These are phyloP conservation scores for Ceratocystis harringtonii DNA, from an alignment of 2,329 filamentous ascomycete species.

Conservation along the genomic window DNA sequence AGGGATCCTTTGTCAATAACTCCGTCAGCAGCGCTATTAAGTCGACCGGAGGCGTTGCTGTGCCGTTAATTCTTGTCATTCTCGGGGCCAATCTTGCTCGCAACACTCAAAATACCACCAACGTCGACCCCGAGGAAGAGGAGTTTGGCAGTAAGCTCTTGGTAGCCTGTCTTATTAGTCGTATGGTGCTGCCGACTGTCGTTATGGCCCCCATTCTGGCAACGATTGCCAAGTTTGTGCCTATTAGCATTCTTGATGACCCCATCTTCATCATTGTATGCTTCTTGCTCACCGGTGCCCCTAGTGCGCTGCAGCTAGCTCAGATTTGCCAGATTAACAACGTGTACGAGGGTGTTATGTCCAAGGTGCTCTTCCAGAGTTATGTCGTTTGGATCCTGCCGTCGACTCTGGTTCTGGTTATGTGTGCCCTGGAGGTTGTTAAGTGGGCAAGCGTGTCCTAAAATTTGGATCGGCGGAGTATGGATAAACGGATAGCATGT, in stretches of 20 bases:
- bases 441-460: slow-evolving; percentile 54
- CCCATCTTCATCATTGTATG: slow-evolving; percentile 97
- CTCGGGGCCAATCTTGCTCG: slow-evolving; percentile 86
- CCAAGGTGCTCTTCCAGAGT: slow-evolving; percentile 83
- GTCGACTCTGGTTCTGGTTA: slow-evolving; percentile 77
- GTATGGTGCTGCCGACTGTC: slow-evolving; percentile 82
- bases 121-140: slow-evolving; percentile 54
- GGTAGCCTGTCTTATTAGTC: slow-evolving; percentile 67
- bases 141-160: slow-evolving; percentile 59
- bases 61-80: slow-evolving; percentile 88
- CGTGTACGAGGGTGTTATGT: slow-evolving; percentile 92
- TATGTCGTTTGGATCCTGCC: slow-evolving; percentile 83
- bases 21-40: slow-evolving; percentile 77
- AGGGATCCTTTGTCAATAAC: slow-evolving; percentile 81
- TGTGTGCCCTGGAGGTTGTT: slow-evolving; percentile 81
- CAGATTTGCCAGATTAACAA: slow-evolving; percentile 98
- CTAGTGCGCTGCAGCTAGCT: slow-evolving; percentile 81
- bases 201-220: slow-evolving; percentile 88
- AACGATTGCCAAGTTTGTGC: slow-evolving; percentile 74
- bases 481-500: neutral
- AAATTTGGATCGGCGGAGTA: neutral
- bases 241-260: slow-evolving; percentile 87
- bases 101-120: slow-evolving; percentile 62
- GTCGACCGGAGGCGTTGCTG: slow-evolving; percentile 78
- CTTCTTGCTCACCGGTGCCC: slow-evolving; percentile 87